Base-by-base conservation (phyloP, 495 filamentous ascomycete genomes). In the Aspergillus hancockii region DNA sequence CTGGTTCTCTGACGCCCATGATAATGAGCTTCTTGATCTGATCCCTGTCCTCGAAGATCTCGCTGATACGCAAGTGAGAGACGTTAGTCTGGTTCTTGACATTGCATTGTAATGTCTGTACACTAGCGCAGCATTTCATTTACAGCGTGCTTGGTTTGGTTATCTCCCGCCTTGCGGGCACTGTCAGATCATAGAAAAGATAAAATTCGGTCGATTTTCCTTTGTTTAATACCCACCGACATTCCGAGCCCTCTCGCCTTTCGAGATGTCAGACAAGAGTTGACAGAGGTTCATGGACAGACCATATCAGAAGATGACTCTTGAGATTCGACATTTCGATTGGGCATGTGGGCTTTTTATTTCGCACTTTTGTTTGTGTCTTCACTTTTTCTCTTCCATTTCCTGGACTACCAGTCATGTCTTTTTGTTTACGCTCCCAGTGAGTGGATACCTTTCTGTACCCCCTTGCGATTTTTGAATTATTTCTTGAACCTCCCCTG, bases 1-100 rank as follows among this genome's bases (percentile, higher is more conserved):
- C 83, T 99, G 94, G 94, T 99, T 99, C 80, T 97, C 93, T 67
- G 94, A 99, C 78, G 94, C 95, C 57, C 94, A 99, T 75, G 94
- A 99, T 79, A 99, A 99, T 74, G 94, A 99, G 81, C 84, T 99
- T 58, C 82, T 99, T 66, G 94, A 99, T 70, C 81, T 99, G 60
- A 99, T 99, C 70, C 94, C 94, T 21, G 94, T 99, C 63, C 91
- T 99, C 64, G 95, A 98, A 81, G 94, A 99, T 77, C 84, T 99
- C 63, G 93, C 94, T 55, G 86, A 88, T 61, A 65, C 83, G 36
- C 89, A 91, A 68, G 95, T 98, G 56, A 83, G 87, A 76, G 94
- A 99, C 77, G 95, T 99, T 74, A 98, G 93, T 80, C 79, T 98
- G 65, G 94, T 99, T 67, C 87, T 98, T 62, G 94, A 99, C 81